Percentiles rank a stretch among this genome's conserved stretches.
Evolutionary conservation across 129 eudicot species (phyloP).

Genomic region (Helianthus annuus): HanXRQr2.0-SUNRISE NC_035437.2:107426222-107426721

Average conservation of each 20-base stretch:
- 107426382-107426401: background rate
- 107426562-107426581: constrained; percentile 9
- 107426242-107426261: too few relatives aligned
- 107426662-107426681: constrained; percentile 40
- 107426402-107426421: constrained; percentile 9
- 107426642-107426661: constrained; percentile 72
- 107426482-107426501: constrained; percentile 39
- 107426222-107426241: too few relatives aligned
- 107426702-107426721: constrained; percentile 42
- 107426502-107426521: constrained; percentile 31
- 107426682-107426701: constrained; percentile 39
- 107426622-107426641: constrained; percentile 64
- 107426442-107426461: constrained; percentile 58
- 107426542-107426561: constrained; percentile 19
- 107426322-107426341: too few relatives aligned
- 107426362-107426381: background rate
- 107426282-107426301: too few relatives aligned
- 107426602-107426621: constrained; percentile 30
- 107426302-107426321: too few relatives aligned
- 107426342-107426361: background rate
- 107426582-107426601: constrained; percentile 32
- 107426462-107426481: constrained; percentile 52
- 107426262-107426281: too few relatives aligned
- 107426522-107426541: background rate
- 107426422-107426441: constrained; percentile 54